Evolutionary conservation across 2,329 filamentous ascomycete species (phyloP).

Genomic region (Sarocladium brachiariae): DNA sequence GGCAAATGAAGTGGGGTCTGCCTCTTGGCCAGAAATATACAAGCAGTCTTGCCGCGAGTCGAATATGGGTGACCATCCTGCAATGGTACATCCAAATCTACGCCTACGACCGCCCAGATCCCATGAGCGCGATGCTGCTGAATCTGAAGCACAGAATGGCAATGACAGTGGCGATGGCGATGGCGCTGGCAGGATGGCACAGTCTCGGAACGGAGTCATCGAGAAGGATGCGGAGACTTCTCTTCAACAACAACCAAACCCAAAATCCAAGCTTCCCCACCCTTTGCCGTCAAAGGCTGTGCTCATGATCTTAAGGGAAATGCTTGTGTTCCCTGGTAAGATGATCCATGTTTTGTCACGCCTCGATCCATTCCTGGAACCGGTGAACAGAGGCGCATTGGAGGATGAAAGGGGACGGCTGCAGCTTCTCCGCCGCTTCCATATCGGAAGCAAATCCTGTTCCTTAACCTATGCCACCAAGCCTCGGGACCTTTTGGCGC

Average conservation of each 20-base stretch:
- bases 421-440: slow-evolving; percentile 31
- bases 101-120: background rate
- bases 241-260: no score
- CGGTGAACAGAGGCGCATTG: slow-evolving; percentile 12
- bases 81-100: background rate
- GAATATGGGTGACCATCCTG: slow-evolving; percentile 11
- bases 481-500: slow-evolving; percentile 29
- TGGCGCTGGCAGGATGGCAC: no score
- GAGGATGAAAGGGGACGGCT: slow-evolving; percentile 4
- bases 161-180: no score
- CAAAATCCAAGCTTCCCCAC: background rate
- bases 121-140: background rate
- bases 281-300: background rate
- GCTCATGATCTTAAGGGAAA: slow-evolving; percentile 3
- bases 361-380: slow-evolving; percentile 28
- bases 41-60: slow-evolving; percentile 25
- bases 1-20: background rate
- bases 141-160: background rate
- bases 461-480: slow-evolving; percentile 25
- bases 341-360: slow-evolving; percentile 38
- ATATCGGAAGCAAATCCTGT: slow-evolving; percentile 24
- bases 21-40: slow-evolving; percentile 17
- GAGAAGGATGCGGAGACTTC: no score
- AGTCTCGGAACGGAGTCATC: no score
- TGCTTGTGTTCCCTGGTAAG: slow-evolving; percentile 29